These are phyloP conservation scores for Penicillium sp. DNA, from an alignment of 2,329 filamentous ascomycete species.

Conservation along the genomic window DNA sequence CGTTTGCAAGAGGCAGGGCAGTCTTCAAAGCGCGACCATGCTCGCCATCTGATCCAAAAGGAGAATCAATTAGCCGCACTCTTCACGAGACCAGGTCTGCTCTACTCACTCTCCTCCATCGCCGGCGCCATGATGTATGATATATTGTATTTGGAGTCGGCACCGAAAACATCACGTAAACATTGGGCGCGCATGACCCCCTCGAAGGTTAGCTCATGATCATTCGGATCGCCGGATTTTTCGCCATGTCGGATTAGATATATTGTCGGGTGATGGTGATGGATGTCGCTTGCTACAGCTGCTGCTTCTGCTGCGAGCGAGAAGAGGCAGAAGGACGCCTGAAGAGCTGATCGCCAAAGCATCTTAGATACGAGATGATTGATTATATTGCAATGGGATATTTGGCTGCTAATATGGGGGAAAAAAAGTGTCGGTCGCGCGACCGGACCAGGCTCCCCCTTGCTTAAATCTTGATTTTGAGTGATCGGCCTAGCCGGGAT, in stretches of 20 bases:
- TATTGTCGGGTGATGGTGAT: slow-evolving; percentile 20
- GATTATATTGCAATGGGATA: not conserved
- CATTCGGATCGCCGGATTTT: slow-evolving; percentile 23
- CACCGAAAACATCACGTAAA: slow-evolving; percentile 27
- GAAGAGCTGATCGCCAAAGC: not conserved
- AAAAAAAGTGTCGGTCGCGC: not conserved
- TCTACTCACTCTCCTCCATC: slow-evolving; percentile 23
- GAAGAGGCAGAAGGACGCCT: not conserved
- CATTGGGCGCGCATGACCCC: slow-evolving; percentile 30
- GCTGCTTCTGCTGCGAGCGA: not conserved
- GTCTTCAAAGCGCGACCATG: slow-evolving; percentile 23
- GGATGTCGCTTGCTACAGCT: not conserved
- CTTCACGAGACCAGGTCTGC: not conserved
- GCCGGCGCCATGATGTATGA: slow-evolving; percentile 30
- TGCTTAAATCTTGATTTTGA: not conserved
- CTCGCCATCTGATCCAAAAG: slow-evolving; percentile 12
- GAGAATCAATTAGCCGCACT: not conserved
- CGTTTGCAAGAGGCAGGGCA: slow-evolving; percentile 26
- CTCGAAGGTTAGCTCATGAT: slow-evolving; percentile 25
- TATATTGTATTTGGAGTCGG: slow-evolving; percentile 25
- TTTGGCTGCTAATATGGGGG: not conserved
- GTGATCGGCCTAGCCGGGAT: not conserved
- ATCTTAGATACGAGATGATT: not conserved
- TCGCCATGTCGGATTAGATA: slow-evolving; percentile 35
- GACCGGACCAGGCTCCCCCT: not conserved